Base-by-base conservation (phyloP, 2,329 filamentous ascomycete species). In the Xylariomycetidae sp. region DNA sequence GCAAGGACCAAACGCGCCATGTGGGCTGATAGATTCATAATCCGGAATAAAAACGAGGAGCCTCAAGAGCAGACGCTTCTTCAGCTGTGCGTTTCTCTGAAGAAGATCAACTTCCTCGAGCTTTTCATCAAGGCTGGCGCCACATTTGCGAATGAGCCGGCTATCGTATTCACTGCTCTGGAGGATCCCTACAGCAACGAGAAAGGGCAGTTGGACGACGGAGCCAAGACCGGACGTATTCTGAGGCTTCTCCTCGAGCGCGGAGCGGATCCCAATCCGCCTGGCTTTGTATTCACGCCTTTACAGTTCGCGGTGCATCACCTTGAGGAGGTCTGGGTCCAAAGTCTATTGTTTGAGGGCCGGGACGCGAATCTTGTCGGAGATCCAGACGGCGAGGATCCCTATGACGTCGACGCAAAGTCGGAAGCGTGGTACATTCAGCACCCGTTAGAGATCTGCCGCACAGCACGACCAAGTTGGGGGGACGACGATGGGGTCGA, bases 41-140 rank as follows among this genome's bases (percentile, higher is more conserved):
- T 31, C 20, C 20, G 20, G 14, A 27, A 12, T 13, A 17, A 25
- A 10, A n/a, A 26, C 16, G 11, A 16, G 8, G 30, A 5, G n/a
- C n/a, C n/a, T n/a, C n/a, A n/a, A n/a, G n/a, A n/a, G 15, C 32
- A 34, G 14, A 45, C 36, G 2, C 14, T 45, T 9, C 28, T 45
- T 12, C 17, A 19, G 9, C 34, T 38, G 16, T 45, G 40, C 15
- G 20, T 43, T 6, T 25, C 26, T 11, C 14, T 16, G 18, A 4
- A 18, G 8, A 13, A 26, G 20, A 14, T 36, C 10, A 16, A 30
- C 4, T 42, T 38, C 29, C 34, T 44, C 12, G 27, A 34, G 10
- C 16, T 40, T 9, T 33, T 44, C 16, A 17, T 42, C 14, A 16
- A 26, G 8, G 13, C 31, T 19, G 39, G 39, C 5, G 42, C 37